These are phyloP conservation scores for Melampsora americana DNA, from an alignment of 1,284 basidiomycete genomes.

Conservation along the genomic window DNA sequence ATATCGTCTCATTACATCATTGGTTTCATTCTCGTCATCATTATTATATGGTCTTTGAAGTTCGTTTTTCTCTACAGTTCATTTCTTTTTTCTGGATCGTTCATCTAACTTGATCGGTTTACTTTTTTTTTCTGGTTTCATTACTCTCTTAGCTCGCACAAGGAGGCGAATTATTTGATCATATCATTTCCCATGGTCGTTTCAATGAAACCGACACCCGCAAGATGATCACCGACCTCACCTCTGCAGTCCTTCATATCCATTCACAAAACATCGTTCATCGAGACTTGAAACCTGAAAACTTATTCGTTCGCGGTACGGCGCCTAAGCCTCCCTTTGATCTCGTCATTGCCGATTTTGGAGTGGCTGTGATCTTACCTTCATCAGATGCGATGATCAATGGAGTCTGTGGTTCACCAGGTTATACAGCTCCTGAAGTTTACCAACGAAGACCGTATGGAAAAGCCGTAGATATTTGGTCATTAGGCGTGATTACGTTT, in stretches of 20 bases:
- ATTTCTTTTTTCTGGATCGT: not conserved
- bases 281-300: conserved; percentile 62
- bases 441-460: conserved; percentile 90
- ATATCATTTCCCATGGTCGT: conserved; percentile 16
- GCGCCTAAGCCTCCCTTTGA: conserved; percentile 66
- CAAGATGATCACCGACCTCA: conserved; percentile 19
- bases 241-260: conserved; percentile 50
- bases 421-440: conserved; percentile 68
- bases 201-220: conserved; percentile 14
- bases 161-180: conserved; percentile 40
- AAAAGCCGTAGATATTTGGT: conserved; percentile 97
- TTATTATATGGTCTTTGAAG: conserved; percentile 32
- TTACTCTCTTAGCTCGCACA: conserved; percentile 7
- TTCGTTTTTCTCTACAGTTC: not conserved
- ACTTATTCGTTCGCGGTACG: conserved; percentile 90
- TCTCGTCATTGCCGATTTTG: conserved; percentile 73
- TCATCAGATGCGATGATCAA: not conserved
- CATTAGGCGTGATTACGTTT: conserved; percentile 94
- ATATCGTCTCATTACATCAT: conserved; percentile 23
- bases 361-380: conserved; percentile 84
- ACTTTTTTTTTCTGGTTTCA: not conserved
- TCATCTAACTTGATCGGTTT: too few species aligned
- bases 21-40: conserved; percentile 42
- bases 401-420: conserved; percentile 29
- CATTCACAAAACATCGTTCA: conserved; percentile 58